phyloP scores from a whole-genome alignment of 1,139 yeast genomes.

The Pichia kudriavzevii region DNA sequence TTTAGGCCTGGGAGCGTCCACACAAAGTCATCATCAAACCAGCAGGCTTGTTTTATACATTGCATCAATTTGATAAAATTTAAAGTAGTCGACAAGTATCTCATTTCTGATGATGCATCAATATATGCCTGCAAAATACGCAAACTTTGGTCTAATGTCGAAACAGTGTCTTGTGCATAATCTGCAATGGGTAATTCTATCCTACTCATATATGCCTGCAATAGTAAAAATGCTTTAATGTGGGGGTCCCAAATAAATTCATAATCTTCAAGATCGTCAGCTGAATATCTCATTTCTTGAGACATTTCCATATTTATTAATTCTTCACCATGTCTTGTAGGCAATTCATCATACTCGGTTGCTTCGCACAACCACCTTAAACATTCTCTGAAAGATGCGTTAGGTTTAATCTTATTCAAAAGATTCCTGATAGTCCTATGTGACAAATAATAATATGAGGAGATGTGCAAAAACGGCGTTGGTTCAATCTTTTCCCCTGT shows the following conservation, averaged over 20 bases:
- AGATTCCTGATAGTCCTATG: conserved; percentile 79
- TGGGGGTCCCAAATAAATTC: conserved; percentile 93
- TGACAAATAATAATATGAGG: conserved; percentile 89
- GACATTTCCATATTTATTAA: conserved; percentile 87
- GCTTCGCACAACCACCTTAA: conserved; percentile 71
- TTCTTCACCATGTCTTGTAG: conserved; percentile 94
- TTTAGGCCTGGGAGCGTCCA: conserved; percentile 65
- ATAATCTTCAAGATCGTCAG: conserved; percentile 48
- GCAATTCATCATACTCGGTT: conserved; percentile 82
- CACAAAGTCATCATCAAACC: conserved; percentile 76
- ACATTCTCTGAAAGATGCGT: conserved; percentile 60
- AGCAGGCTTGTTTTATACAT: conserved; percentile 78
- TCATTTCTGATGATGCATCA: conserved; percentile 83
- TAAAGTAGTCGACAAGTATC: conserved; percentile 55
- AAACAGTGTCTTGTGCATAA: conserved; percentile 86
- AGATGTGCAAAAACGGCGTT: conserved; percentile 77
- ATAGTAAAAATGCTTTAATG: conserved; percentile 74
- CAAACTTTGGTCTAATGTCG: conserved; percentile 87
- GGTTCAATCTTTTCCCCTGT: conserved; percentile 48
- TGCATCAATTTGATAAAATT: conserved; percentile 68
- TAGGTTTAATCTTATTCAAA: conserved; percentile 41
- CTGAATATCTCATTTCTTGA: conserved; percentile 69
- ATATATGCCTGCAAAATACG: conserved; percentile 91
- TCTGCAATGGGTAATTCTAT: conserved; percentile 90
- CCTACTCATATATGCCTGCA: conserved; percentile 83